Evolutionary conservation across 805 yeast species (phyloP), one percentile per base, ranked within the genome.

Genomic region (Candida gorgasii): DNA sequence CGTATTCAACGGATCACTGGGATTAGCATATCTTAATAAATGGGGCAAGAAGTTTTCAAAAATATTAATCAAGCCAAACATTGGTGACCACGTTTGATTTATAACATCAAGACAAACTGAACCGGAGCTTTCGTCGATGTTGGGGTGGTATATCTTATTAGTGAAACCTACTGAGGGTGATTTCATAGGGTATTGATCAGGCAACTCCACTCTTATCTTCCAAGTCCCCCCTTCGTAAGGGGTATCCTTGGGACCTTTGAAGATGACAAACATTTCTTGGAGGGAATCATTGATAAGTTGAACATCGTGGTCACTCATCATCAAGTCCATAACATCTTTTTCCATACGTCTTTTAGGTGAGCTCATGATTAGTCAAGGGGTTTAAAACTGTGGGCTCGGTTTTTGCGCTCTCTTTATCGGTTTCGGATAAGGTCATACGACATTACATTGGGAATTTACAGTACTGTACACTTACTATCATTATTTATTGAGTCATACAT

Each of bases 51-150:
- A 93, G 59, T 88, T 84, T 57, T 92, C 98, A 60, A 93, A 88
- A 18, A 92, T 86, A 60, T 93, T 93, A 50, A 83, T 72, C 50
- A 93, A 76, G 42, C 93, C 97, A 70, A 89, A 92, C 89, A 92
- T 86, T 1, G 99, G 98, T 31, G 95, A 86, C 99, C 99, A 92
- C 0, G 98, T 89, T 59, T 92, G 97, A 61, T 92, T 92, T 49
- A 92, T 90, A 13, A 93, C 98, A 61, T 92, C 98, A 38, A 92
- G 78, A 64, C 99, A 92, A 5, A 92, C 97, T 0, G 95, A 82
- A 0, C 99, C 99, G 1, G 81, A 82, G 19, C 80, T 75, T 59
- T 89, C 95, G 59, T 92, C 99, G 48, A 92, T 89, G 58, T 92
- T 92, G 5, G 99, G 99, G 61, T 92, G 99, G 65, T 80, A 90